These are phyloP conservation scores for Oryza rufipogon DNA, from an alignment of 176 grass and related monocot species.

Conservation along the genomic window DNA sequence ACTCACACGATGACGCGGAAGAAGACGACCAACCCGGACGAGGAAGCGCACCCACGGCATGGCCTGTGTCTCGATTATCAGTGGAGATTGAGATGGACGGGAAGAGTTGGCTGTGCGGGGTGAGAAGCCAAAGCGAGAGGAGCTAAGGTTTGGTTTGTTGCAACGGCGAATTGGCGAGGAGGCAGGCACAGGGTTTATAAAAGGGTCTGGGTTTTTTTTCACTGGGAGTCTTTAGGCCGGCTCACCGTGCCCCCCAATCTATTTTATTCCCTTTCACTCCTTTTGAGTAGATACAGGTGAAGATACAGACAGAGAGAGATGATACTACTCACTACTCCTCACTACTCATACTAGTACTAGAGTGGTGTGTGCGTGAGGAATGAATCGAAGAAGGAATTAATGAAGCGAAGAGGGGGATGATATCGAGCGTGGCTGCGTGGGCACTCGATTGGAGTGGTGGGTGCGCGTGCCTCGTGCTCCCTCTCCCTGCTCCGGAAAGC, in stretches of 20 bases:
- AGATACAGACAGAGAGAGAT: conserved; percentile 6
- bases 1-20: conserved; percentile 48
- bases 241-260: conserved; percentile 9
- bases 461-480: conserved; percentile 47
- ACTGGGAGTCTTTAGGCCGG: background rate
- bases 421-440: conserved; percentile 20
- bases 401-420: background rate
- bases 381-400: conserved; percentile 5
- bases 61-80: background rate
- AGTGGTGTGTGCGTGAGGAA: background rate
- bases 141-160: background rate
- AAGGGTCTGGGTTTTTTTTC: background rate
- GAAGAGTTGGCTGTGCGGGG: background rate
- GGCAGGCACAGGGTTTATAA: conserved; percentile 42
- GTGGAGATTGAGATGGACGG: background rate
- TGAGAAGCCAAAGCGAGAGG: background rate
- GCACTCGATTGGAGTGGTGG: conserved; percentile 51
- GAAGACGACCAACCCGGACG: background rate
- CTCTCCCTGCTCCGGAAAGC: conserved; percentile 37
- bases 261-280: conserved; percentile 38
- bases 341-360: background rate
- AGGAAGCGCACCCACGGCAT: conserved; percentile 38
- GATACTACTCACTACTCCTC: background rate
- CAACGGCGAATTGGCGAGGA: background rate
- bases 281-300: conserved; percentile 50